Base-by-base conservation (phyloP, 805 yeast genomes). In the Metschnikowia picachoensis region DNA sequence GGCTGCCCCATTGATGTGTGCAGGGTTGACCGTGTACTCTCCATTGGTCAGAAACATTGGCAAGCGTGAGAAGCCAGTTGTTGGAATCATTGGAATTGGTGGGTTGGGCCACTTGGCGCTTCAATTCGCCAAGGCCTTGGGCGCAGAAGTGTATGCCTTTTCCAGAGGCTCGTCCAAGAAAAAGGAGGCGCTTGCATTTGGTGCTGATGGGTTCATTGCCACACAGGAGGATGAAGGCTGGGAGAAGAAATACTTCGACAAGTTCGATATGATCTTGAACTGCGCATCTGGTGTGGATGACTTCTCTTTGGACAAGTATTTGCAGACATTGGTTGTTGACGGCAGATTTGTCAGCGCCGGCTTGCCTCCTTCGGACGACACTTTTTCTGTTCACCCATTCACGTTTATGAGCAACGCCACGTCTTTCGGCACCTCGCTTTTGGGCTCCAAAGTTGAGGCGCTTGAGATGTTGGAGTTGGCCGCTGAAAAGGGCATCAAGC, bases 1-100 rank as follows among this genome's bases (percentile, higher is more conserved):
- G 27, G 87, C 80, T 28, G 90, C 89, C 4, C 90, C 91, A 43
- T 67, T 85, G 67, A 66, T 84, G 68, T 85, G 92, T 70, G 92
- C 88, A 46, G 92, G 92, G 45, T 68, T 83, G 60, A 85, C 92
- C 11, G 82, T 80, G 12, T 85, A 69, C 67, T 77, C 87, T 8
- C 92, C 92, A 45, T 64, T 85, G 55, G 68, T 76, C 48, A 72
- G 83, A 63, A 78, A 75, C 46, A 56, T 52, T 51, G 41, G 44
- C 38, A 35, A 43, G 40, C 16, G 44, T 31, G 42, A 48, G 34
- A 44, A 50, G 38, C 57, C 59, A 7, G 73, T 68, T 32, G 70
- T 84, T 35, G 95, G 94, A 44, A 67, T 80, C 49, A 64, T 77
- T 41, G 82, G 82, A 49, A 73, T 77, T 52, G 82, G 82, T 58